Percentiles rank a stretch among this genome's conserved stretches.
Conservation (phyloP, 352 stramenopile genomes). For the Phytopythium montanum region DNA sequence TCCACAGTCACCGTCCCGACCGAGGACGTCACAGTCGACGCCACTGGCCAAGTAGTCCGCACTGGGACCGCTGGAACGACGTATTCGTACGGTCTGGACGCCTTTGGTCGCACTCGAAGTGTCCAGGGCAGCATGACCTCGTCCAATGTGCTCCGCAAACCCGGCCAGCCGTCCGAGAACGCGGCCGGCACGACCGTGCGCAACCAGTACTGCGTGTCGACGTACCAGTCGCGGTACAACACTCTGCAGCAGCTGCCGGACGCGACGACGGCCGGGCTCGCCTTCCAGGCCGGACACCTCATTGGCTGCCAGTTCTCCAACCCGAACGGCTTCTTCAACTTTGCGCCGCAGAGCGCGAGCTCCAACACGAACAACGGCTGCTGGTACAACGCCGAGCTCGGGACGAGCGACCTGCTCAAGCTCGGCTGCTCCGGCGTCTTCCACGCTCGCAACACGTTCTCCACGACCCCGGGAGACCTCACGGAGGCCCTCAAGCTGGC, state of each 20-base stretch:
- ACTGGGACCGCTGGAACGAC: slow-evolving; percentile 19
- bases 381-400: slow-evolving; percentile 34
- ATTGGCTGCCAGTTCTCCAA: slow-evolving; percentile 34
- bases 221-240: slow-evolving; percentile 32
- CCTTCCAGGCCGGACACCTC: slow-evolving; percentile 28
- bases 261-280: slow-evolving; percentile 14
- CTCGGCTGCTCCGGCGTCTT: slow-evolving; percentile 26
- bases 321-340: slow-evolving; percentile 36
- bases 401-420: slow-evolving; percentile 26
- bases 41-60: slow-evolving; percentile 21
- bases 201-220: slow-evolving; percentile 26
- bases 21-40: slow-evolving; percentile 26
- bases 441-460: slow-evolving; percentile 20
- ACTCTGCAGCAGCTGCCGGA: slow-evolving; percentile 23
- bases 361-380: slow-evolving; percentile 35
- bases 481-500: not conserved
- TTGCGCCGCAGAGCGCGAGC: slow-evolving; percentile 26
- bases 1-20: slow-evolving; percentile 14
- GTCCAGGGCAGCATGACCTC: slow-evolving; percentile 17
- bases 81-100: slow-evolving; percentile 21
- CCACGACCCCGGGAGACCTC: slow-evolving; percentile 5
- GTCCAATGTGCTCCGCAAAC: slow-evolving; percentile 23
- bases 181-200: slow-evolving; percentile 18
- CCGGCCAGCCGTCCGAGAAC: slow-evolving; percentile 17
- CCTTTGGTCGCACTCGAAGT: slow-evolving; percentile 14